Conservation (phyloP, 2,329 filamentous ascomycete genomes). For the Falciphora oryzae region DNA sequence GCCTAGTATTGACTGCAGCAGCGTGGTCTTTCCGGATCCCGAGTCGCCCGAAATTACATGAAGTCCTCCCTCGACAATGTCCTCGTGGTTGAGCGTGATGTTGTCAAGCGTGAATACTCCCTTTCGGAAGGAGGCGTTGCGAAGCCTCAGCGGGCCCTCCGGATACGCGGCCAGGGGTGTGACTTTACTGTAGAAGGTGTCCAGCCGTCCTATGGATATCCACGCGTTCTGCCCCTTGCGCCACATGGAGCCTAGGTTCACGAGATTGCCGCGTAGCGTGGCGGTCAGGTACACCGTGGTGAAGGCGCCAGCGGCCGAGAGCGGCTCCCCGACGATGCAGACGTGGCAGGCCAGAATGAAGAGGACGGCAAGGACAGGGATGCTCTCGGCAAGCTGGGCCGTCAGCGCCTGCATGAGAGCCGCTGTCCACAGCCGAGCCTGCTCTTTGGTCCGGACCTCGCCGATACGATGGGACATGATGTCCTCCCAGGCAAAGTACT, state of each 20-base stretch:
- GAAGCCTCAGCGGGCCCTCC: slow-evolving; percentile 41
- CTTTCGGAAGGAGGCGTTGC: slow-evolving; percentile 41
- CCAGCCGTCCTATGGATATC: slow-evolving; percentile 45
- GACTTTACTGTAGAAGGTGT: slow-evolving; percentile 48
- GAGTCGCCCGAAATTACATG: slow-evolving; percentile 50
- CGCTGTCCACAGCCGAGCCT: slow-evolving; percentile 48
- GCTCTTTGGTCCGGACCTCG: slow-evolving; percentile 42
- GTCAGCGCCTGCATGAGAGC: slow-evolving; percentile 41
- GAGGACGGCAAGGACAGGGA: slow-evolving; percentile 46
- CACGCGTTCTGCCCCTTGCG: slow-evolving; percentile 35
- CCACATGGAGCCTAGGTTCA: slow-evolving; percentile 41
- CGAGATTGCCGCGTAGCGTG: slow-evolving; percentile 46
- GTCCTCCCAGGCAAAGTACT: slow-evolving; percentile 56
- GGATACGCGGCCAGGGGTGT: slow-evolving; percentile 42
- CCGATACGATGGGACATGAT: slow-evolving; percentile 46
- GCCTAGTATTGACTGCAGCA: slow-evolving; percentile 48
- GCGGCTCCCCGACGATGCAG: slow-evolving; percentile 37
- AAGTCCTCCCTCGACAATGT: slow-evolving; percentile 47
- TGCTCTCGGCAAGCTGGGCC: slow-evolving; percentile 43
- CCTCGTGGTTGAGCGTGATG: slow-evolving; percentile 31
- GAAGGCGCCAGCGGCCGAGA: slow-evolving; percentile 53
- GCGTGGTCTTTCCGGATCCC: slow-evolving; percentile 52
- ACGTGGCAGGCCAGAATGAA: slow-evolving; percentile 50
- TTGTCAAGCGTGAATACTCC: slow-evolving; percentile 42
- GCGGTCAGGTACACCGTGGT: slow-evolving; percentile 49